Evolutionary conservation across 495 filamentous ascomycete species (phyloP).

Genomic region (Aspergillus kassunensis): DNA sequence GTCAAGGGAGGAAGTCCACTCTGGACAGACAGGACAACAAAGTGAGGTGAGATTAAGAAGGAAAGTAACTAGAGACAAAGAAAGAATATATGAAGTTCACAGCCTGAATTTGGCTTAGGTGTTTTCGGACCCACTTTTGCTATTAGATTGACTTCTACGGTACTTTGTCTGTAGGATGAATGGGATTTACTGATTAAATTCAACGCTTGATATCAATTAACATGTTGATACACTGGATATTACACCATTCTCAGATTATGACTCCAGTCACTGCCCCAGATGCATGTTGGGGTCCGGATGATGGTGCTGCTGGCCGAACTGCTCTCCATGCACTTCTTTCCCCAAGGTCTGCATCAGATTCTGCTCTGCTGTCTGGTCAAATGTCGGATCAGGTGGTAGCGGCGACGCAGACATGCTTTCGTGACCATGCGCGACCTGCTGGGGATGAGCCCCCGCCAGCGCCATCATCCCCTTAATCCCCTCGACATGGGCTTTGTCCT

Average conservation of each 20-base stretch:
- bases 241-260: background rate
- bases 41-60: background rate
- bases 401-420: slow-evolving; percentile 47
- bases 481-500: slow-evolving; percentile 68
- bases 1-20: too few relatives aligned
- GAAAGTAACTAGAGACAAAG: background rate
- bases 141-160: background rate
- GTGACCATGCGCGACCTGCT: slow-evolving; percentile 33
- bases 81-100: background rate
- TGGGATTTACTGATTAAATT: background rate
- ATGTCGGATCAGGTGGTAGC: slow-evolving; percentile 37
- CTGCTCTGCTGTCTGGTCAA: slow-evolving; percentile 46
- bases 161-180: background rate
- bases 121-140: slow-evolving; percentile 1
- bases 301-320: slow-evolving; percentile 33
- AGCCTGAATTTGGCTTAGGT: background rate
- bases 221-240: slow-evolving; percentile 7
- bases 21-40: background rate
- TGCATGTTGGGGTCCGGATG: slow-evolving; percentile 35
- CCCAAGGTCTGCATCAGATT: slow-evolving; percentile 48
- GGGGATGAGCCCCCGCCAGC: slow-evolving; percentile 46
- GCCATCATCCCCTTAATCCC: slow-evolving; percentile 68
- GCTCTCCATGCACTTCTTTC: slow-evolving; percentile 45
- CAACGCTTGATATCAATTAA: background rate
- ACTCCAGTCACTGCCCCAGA: slow-evolving; percentile 30